Base-by-base conservation (phyloP, 2,329 filamentous ascomycete genomes). In the Pseudogymnoascus sp. region DNA sequence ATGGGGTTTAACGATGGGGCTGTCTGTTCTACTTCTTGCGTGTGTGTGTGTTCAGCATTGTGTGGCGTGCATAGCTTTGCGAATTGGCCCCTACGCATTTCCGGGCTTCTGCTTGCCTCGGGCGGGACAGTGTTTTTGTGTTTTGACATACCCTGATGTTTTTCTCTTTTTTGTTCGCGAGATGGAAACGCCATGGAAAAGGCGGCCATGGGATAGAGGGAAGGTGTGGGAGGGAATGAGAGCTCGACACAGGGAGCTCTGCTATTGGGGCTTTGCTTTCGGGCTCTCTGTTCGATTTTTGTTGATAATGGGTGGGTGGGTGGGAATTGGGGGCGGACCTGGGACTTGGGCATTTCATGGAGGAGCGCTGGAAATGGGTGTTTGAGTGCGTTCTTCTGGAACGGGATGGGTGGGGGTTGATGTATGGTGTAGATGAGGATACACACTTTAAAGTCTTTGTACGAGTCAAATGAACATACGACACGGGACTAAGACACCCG, bases 381-480 rank as follows among this genome's bases (percentile, higher is more conserved):
- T 31, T 57, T 34, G 26, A 57, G 47, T 34, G 26, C 47, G 47
- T 57, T 57, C 26, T 34, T 57, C 47, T 57, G n/a, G 47, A 12
- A 57, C 26, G n/a, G 23, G 47, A 11, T 31, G 26, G 47, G 47
- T 31, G 47, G 26, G 47, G 23, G 14, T 54, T 57, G 47, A 57
- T 57, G 47, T 57, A 18, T 11, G 47, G 26, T 57, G 47, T 57
- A 34, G 47, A 34, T 57, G 47, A 18, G 18, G 26, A 31, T 18
- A 57, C 47, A 57, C 47, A 10, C 37, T 31, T 57, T 57, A 57
- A 57, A 34, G 47, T 57, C 47, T 57, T 57, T 57, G 47, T 57
- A 57, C 47, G 47, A 57, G 47, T 57, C 47, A 57, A 57, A 57
- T 57, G 47, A 57, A 57, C 47, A 57, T 57, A 57, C 26, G 26